Evolutionary conservation across 768 basidiomycete genomes (phyloP), one percentile per base, ranked within the genome.

Genomic region (Termitomyces sp.): DNA sequence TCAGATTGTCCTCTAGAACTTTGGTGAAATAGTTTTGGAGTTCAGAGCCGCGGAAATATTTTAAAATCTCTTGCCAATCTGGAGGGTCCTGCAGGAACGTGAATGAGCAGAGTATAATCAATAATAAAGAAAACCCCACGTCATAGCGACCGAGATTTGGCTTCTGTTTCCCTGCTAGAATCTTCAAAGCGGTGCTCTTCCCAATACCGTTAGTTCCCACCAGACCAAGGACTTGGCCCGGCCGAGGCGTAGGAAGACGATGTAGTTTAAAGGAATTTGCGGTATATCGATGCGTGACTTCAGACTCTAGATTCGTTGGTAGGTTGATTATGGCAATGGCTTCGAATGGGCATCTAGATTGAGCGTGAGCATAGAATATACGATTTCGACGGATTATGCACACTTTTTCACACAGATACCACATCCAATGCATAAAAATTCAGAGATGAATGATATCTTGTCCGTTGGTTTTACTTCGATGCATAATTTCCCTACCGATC

Each of bases 321-420:
- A 99, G 80, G 72, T 99, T 99, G 78, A 99, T 98, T 75, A 99
- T 98, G 47, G 91, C 84, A 70, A 99, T 98, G 59, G 97, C 97
- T 77, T 99, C 97, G 68, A 99, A 99, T 28, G 97, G 97, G 69
- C 97, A 99, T 75, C 96, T 98, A 63, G 4, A 41, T 37, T 24
- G 5, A 29, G 37, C 1, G 34, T 57, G 2, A 56, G 49, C 15
- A 37, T 33, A 42, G 45, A 20, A 16, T 18, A 34, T 50, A 13
- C 57, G 15, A 46, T 33, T 31, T 18, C 22, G 20, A 47, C n/a
- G 16, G 12, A 36, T 56, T 26, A 54, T 33, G 76, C 88, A 70
- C 68, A 97, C 96, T 98, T 99, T 77, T 98, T 98, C 34, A 98
- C 95, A 71, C 97, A 99, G 68, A 99, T 98, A 90, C 97, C 97